phyloP scores from a whole-genome alignment of 2,329 filamentous ascomycete species.

The Ploettnerulaceae sp. region DNA sequence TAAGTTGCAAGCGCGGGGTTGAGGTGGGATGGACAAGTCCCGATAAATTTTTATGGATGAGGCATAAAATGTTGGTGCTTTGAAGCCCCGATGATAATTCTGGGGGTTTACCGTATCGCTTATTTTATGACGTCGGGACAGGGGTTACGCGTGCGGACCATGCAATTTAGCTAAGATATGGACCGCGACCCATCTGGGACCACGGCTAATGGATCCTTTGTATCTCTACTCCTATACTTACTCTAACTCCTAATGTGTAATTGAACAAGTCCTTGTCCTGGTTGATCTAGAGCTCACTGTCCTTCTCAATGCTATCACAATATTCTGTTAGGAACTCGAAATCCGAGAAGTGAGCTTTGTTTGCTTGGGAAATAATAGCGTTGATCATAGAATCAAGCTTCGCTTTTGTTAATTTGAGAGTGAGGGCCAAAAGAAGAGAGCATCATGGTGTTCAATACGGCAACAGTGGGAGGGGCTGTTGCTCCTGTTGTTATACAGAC shows the following conservation, averaged over 20 bases:
- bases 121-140: slow-evolving; percentile 3
- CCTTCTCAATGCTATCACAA: neutral
- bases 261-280: neutral
- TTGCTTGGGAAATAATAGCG: too few species aligned
- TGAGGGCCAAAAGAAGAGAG: neutral
- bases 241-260: slow-evolving; percentile 12
- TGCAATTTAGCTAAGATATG: slow-evolving; percentile 2
- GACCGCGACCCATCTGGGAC: neutral
- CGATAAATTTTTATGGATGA: slow-evolving; percentile 17
- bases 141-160: neutral
- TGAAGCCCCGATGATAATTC: neutral
- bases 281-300: neutral
- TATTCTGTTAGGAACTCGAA: neutral
- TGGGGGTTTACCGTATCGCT: neutral
- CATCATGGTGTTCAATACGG: slow-evolving; percentile 59
- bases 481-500: slow-evolving; percentile 86
- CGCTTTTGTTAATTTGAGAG: slow-evolving; percentile 2
- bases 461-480: slow-evolving; percentile 76
- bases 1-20: slow-evolving; percentile 11
- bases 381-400: too few species aligned
- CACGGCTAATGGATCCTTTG: neutral
- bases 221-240: too few species aligned
- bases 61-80: slow-evolving; percentile 5
- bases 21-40: slow-evolving; percentile 3
- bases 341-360: neutral